Evolutionary conservation across 495 filamentous ascomycete genomes (phyloP).

Genomic region (Margaritispora aquatica): DNA sequence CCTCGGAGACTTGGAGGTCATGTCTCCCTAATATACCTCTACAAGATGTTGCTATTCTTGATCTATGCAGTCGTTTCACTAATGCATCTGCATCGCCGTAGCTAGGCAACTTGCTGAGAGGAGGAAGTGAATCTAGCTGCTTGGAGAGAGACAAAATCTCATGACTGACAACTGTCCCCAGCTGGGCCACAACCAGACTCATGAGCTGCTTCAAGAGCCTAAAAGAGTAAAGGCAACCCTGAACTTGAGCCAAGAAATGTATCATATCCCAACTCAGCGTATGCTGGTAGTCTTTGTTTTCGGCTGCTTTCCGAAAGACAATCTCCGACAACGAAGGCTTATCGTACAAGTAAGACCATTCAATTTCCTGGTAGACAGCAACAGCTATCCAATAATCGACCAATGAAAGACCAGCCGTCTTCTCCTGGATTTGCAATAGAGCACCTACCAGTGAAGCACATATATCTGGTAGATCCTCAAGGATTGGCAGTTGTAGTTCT

Average conservation of each 20-base stretch:
- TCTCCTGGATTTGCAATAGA: conserved; percentile 5
- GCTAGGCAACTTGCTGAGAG: conserved; percentile 8
- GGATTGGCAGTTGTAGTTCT: conserved; percentile 22
- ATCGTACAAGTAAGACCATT: conserved; percentile 27
- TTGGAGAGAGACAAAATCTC: background rate
- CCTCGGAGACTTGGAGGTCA: background rate
- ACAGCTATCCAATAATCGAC: conserved; percentile 30
- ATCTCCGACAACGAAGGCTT: conserved; percentile 24
- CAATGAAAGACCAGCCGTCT: conserved; percentile 3
- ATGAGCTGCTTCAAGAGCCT: conserved; percentile 56
- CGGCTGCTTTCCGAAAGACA: conserved; percentile 12
- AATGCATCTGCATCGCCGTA: background rate
- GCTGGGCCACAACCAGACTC: conserved; percentile 18
- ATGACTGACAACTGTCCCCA: background rate
- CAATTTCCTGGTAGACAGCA: conserved; percentile 37
- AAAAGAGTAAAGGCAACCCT: conserved; percentile 59
- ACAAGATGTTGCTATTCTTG: background rate
- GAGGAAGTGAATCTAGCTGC: conserved; percentile 11
- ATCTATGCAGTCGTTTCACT: background rate
- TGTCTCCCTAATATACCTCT: background rate
- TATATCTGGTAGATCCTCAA: conserved; percentile 16
- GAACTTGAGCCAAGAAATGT: conserved; percentile 57
- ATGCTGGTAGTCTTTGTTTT: conserved; percentile 17
- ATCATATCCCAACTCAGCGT: conserved; percentile 48
- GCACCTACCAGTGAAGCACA: conserved; percentile 18